Evolutionary conservation across 805 yeast species (phyloP).

Genomic region (Lachancea cidri): DNA sequence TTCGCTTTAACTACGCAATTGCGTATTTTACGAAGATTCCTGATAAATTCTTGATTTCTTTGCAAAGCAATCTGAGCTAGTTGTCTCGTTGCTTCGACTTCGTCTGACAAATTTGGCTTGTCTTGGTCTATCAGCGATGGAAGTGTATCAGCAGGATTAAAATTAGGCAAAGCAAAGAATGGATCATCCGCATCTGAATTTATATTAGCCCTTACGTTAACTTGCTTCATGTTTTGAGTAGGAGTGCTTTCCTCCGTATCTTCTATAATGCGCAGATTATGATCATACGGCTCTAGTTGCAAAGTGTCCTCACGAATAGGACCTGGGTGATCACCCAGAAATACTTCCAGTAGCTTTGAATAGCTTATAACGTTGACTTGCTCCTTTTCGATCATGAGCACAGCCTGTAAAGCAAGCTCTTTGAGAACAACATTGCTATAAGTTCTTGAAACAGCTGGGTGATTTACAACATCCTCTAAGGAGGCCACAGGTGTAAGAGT

Average conservation of each 20-base stretch:
- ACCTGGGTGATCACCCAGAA: conserved; percentile 82
- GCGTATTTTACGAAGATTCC: conserved; percentile 70
- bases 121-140: conserved; percentile 12
- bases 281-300: conserved; percentile 66
- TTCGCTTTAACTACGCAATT: conserved; percentile 75
- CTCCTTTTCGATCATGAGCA: conserved; percentile 75
- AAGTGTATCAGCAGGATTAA: conserved; percentile 22
- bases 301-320: conserved; percentile 59
- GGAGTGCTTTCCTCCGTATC: conserved; percentile 19
- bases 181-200: conserved; percentile 42
- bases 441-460: conserved; percentile 63
- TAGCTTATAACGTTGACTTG: conserved; percentile 70
- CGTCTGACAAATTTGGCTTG: conserved; percentile 44
- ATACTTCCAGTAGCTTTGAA: conserved; percentile 65
- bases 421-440: conserved; percentile 54
- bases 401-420: conserved; percentile 63
- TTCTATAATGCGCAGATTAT: conserved; percentile 40
- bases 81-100: conserved; percentile 67
- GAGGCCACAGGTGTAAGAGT: conserved; percentile 73
- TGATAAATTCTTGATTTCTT: conserved; percentile 78
- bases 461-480: conserved; percentile 71
- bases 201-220: conserved; percentile 2
- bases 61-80: conserved; percentile 74
- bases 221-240: conserved; percentile 5
- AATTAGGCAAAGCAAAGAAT: conserved; percentile 60